Evolutionary conservation across 768 basidiomycete genomes (phyloP).

Genomic region (Leccinellum rugosiceps): DNA sequence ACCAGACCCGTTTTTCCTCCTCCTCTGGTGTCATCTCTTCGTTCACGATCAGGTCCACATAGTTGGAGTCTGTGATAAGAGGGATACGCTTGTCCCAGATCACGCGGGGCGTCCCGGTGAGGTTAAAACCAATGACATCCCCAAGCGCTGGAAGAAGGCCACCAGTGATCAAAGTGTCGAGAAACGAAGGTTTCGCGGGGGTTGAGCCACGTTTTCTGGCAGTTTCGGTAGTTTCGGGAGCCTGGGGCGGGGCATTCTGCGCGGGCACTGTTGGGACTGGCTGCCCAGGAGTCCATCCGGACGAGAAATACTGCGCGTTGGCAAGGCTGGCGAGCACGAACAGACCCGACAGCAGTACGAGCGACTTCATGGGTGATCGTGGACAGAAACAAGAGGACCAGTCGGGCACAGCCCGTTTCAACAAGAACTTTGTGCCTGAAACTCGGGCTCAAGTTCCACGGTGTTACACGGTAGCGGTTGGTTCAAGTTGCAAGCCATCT

Average conservation of each 20-base stretch:
- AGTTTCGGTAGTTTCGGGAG: constrained; percentile 22
- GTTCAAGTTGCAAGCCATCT: neutral
- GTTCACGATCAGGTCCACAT: constrained; percentile 64
- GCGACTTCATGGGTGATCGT: constrained; percentile 46
- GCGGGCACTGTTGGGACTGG: constrained; percentile 34
- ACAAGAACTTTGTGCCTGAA: neutral
- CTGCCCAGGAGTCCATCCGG: constrained; percentile 80
- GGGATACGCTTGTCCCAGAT: constrained; percentile 73
- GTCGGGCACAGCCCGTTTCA: neutral
- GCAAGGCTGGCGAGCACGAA: constrained; percentile 16
- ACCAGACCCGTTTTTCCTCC: constrained; percentile 70
- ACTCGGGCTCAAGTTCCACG: neutral
- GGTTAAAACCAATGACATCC: constrained; percentile 62
- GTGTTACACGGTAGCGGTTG: neutral
- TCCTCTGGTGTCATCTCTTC: constrained; percentile 64
- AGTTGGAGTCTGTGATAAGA: constrained; percentile 82
- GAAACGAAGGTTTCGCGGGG: constrained; percentile 21
- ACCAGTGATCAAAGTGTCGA: constrained; percentile 43
- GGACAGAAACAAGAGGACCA: neutral
- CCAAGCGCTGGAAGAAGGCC: constrained; percentile 56
- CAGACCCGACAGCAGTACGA: constrained; percentile 35
- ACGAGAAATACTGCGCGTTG: constrained; percentile 72
- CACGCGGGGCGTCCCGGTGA: constrained; percentile 48
- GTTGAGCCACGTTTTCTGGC: constrained; percentile 20
- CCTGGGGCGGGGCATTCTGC: constrained; percentile 11